A percentile compares a stretch with the other conserved stretches of the same genome.
phyloP scores from a whole-genome alignment of 139 green algal species.

The Chlamydomonas sp. region DNA sequence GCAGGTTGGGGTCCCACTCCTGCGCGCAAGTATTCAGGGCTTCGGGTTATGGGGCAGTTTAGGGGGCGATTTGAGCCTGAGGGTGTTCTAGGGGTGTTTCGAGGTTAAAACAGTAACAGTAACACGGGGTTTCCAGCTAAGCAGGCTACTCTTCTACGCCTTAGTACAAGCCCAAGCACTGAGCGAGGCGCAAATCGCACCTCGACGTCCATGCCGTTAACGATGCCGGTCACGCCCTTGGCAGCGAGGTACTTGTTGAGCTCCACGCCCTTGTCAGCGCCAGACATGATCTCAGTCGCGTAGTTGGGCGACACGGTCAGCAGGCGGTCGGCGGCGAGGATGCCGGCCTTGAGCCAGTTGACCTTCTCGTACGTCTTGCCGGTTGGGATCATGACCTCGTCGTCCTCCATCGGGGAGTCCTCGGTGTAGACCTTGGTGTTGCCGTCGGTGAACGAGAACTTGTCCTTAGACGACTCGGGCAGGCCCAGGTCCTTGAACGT shows the following conservation, averaged over 20 bases:
- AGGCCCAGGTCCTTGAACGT: slow-evolving; percentile 67
- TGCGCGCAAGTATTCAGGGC: no score
- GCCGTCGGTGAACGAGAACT: slow-evolving; percentile 83
- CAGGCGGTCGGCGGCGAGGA: slow-evolving; percentile 80
- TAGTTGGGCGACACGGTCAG: slow-evolving; percentile 98
- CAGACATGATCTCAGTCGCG: slow-evolving; percentile 79
- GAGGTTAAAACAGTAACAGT: no score
- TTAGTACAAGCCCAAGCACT: no score
- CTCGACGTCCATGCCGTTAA: slow-evolving; percentile 98
- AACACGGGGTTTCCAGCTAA: no score
- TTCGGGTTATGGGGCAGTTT: no score
- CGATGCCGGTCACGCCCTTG: slow-evolving; percentile 85
- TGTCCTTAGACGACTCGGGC: slow-evolving; percentile 39
- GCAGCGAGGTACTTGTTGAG: slow-evolving; percentile 60
- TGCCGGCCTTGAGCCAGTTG: slow-evolving; percentile 95
- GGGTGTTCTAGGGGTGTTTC: no score
- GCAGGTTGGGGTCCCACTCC: no score
- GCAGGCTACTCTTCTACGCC: no score
- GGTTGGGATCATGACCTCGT: slow-evolving; percentile 31
- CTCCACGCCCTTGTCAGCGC: slow-evolving; percentile 77
- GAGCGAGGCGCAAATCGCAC: no score
- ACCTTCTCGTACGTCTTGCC: slow-evolving; percentile 70
- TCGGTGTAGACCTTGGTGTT: slow-evolving; percentile 65
- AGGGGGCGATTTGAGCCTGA: no score
- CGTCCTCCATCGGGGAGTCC: slow-evolving; percentile 54